Conservation (phyloP, 441 rosid species). For the Dalechampia spathulata region DNA sequence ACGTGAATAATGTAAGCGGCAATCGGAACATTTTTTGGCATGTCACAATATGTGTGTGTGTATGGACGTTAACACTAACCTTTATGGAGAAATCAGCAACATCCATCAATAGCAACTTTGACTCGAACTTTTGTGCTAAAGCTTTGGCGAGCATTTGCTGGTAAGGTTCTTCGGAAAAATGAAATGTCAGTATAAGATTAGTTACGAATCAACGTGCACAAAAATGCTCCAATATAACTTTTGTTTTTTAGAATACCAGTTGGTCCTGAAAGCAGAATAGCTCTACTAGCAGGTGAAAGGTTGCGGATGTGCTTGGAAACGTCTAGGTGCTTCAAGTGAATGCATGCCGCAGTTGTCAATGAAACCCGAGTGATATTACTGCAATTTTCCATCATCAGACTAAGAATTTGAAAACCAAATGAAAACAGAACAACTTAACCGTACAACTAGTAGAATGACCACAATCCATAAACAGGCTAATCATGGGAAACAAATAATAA, state of each 20-base stretch:
- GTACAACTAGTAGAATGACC: too few relatives aligned
- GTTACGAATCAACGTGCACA: too few relatives aligned
- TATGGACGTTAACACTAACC: constrained; percentile 30
- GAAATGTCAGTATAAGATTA: constrained; percentile 15
- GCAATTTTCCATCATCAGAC: too few relatives aligned
- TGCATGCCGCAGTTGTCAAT: constrained; percentile 81
- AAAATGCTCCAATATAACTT: constrained; percentile 4
- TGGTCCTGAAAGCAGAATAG: constrained; percentile 85
- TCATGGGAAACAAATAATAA: too few relatives aligned
- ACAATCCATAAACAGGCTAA: too few relatives aligned
- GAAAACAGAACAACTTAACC: too few relatives aligned
- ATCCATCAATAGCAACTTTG: constrained; percentile 78
- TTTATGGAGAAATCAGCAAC: constrained; percentile 66
- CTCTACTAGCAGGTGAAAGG: constrained; percentile 85
- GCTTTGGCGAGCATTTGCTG: constrained; percentile 97
- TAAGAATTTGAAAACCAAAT: too few relatives aligned
- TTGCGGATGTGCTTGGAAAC: constrained; percentile 85
- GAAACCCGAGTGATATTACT: constrained; percentile 66
- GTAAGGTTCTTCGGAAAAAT: constrained; percentile 61
- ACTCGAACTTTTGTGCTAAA: constrained; percentile 64
- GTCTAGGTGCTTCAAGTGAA: constrained; percentile 73
- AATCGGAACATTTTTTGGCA: too few relatives aligned
- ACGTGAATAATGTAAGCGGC: constrained; percentile 8
- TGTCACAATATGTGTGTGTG: background rate
- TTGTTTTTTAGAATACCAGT: constrained; percentile 46